Evolutionary conservation across 805 yeast species (phyloP), one percentile per base, ranked within the genome.

Genomic region (Pichia californica): DNA sequence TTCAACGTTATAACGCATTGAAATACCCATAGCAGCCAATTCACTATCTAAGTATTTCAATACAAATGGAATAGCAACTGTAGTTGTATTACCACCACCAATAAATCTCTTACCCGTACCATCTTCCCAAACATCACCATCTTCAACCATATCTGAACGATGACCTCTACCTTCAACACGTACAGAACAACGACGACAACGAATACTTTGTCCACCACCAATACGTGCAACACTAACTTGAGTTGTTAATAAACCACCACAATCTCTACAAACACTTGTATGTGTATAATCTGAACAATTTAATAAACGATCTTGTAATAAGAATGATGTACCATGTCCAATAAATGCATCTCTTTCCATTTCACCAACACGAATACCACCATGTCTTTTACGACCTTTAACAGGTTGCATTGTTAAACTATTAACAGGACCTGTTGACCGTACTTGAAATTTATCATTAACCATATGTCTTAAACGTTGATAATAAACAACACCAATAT

Each of bases 291-390:
- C 99, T 7, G 95, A 85, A 61, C 96, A 88, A 68, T 93, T 93
- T 62, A 93, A 74, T 59, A 93, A 72, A 68, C 99, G 81, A 64
- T 93, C 99, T 66, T 91, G 98, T 54, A 93, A 71, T 56, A 93
- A 69, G 79, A 77, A 93, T 1, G 99, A 88, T 7, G 99, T 84
- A 67, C 99, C 99, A 61, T 93, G 99, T 47, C 98, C 99, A 64
- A 93, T 88, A 57, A 93, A 73, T 2, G 99, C 99, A 76, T 93
- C 99, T 70, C 99, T 85, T 70, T 93, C 99, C 99, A 93, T 93
- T 67, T 93, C 99, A 65, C 99, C 99, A 31, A 93, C 95, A 76
- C 99, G 94, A 55, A 93, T 93, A 83, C 99, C 99, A 69, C 99
- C 99, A 52, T 84, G 81, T 71, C 98, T 81, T 81, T 93, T 93